A percentile compares a stretch with the other conserved stretches of the same genome.
Evolutionary conservation across 495 filamentous ascomycete genomes (phyloP).

Genomic region (Tuber aestivum): DNA sequence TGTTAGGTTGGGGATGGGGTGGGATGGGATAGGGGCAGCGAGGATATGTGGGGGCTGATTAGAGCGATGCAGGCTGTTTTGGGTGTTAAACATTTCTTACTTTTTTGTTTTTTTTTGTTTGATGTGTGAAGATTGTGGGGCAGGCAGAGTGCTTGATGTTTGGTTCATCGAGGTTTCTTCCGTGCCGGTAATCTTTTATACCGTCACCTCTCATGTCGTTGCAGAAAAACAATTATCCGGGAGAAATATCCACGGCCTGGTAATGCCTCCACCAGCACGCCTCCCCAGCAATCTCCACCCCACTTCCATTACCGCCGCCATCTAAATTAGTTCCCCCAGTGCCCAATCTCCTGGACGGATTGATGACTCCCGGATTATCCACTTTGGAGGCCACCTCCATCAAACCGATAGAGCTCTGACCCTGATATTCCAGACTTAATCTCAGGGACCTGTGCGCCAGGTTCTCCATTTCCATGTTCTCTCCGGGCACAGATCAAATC

Average conservation of each 20-base stretch:
- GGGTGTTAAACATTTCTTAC: constrained; percentile 52
- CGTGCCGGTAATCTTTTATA: no score
- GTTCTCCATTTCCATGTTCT: constrained; percentile 46
- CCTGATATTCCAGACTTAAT: constrained; percentile 50
- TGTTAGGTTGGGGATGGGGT: neutral
- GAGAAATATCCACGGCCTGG: neutral
- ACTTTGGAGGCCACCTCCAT: constrained; percentile 70
- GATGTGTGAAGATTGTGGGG: neutral
- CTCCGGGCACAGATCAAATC: constrained; percentile 54
- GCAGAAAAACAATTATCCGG: neutral
- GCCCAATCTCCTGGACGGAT: no score
- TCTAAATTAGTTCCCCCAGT: constrained; percentile 44
- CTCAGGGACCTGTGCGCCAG: constrained; percentile 49
- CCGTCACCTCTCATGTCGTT: neutral
- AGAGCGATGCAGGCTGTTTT: no score
- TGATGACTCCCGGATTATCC: constrained; percentile 79
- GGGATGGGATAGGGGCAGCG: constrained; percentile 11
- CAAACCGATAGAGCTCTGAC: constrained; percentile 59
- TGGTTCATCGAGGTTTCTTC: neutral
- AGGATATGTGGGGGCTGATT: constrained; percentile 75
- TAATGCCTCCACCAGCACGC: neutral
- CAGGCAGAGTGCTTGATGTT: no score
- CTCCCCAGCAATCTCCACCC: constrained; percentile 32
- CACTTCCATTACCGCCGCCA: neutral
- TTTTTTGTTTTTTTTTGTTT: neutral